Evolutionary conservation across 192 early-diverging fungal genomes (phyloP).

Genomic region (Irineochytrium annulatum): DNA sequence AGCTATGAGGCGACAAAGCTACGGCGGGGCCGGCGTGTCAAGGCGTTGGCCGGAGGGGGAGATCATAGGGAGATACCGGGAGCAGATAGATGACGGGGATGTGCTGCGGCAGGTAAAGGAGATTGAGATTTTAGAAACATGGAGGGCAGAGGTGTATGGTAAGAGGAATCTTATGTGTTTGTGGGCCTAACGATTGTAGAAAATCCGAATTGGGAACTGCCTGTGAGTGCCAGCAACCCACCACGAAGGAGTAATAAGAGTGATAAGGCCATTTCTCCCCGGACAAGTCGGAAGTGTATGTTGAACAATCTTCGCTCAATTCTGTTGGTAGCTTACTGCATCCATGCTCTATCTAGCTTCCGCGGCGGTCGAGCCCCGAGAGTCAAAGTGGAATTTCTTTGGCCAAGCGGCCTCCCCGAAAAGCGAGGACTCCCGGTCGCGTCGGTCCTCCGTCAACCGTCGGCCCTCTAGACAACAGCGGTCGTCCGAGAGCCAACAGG

Average conservation of each 20-base stretch:
- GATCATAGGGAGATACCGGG: neutral
- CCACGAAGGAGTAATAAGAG: neutral
- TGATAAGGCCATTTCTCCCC: neutral
- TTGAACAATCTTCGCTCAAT: neutral
- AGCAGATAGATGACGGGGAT: neutral
- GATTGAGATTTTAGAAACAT: constrained; percentile 6
- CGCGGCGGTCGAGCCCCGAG: too few relatives aligned
- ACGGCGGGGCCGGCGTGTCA: neutral
- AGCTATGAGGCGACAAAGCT: neutral
- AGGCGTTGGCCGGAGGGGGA: neutral
- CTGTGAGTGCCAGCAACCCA: neutral
- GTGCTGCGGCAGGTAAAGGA: neutral
- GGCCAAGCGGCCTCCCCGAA: too few relatives aligned
- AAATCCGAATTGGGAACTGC: neutral
- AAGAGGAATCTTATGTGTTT: neutral
- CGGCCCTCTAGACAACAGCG: too few relatives aligned
- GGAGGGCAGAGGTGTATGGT: constrained; percentile 9
- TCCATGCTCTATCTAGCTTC: too few relatives aligned
- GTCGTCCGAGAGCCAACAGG: too few relatives aligned
- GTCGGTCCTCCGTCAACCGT: too few relatives aligned
- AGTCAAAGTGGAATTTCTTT: too few relatives aligned
- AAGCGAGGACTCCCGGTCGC: too few relatives aligned
- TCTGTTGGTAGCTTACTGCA: neutral
- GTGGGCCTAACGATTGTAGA: neutral
- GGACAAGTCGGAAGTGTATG: constrained; percentile 6